Conservation (phyloP, 129 eudicot species). For the Heracleum sosnowskyi region DNA sequence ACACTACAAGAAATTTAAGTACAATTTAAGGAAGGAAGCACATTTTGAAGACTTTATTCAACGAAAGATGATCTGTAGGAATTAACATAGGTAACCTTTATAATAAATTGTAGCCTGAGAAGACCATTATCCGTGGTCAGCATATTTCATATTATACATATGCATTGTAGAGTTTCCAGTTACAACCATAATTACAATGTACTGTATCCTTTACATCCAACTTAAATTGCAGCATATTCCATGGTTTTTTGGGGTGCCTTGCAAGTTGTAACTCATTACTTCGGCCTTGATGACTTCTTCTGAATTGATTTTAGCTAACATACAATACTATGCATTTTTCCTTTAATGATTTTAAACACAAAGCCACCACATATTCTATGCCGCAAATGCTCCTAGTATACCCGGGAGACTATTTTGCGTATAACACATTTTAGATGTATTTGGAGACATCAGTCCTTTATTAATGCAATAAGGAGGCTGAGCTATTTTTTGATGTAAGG, state of each 20-base stretch:
- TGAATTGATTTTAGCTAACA: neutral
- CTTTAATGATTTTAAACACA: neutral
- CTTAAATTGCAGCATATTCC: neutral
- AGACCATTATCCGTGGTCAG: neutral
- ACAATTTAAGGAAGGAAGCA: neutral
- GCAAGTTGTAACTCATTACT: neutral
- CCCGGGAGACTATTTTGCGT: neutral
- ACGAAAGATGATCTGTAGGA: neutral
- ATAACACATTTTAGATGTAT: no score
- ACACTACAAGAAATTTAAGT: constrained; percentile 23
- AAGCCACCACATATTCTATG: neutral
- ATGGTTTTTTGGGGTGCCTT: neutral
- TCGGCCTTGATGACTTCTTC: neutral
- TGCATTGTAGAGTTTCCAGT: neutral
- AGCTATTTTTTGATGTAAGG: neutral
- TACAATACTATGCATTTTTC: neutral
- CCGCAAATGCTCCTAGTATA: neutral
- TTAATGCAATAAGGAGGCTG: neutral
- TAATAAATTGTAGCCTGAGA: neutral
- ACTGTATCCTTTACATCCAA: neutral
- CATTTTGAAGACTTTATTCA: no score
- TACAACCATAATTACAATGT: neutral
- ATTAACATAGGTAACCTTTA: neutral
- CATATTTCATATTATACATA: neutral
- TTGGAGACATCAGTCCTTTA: neutral